Percentiles rank a stretch among this genome's conserved stretches.
Evolutionary conservation across 352 stramenopile species (phyloP).

Genomic region (Aphanomyces euteiches): DNA sequence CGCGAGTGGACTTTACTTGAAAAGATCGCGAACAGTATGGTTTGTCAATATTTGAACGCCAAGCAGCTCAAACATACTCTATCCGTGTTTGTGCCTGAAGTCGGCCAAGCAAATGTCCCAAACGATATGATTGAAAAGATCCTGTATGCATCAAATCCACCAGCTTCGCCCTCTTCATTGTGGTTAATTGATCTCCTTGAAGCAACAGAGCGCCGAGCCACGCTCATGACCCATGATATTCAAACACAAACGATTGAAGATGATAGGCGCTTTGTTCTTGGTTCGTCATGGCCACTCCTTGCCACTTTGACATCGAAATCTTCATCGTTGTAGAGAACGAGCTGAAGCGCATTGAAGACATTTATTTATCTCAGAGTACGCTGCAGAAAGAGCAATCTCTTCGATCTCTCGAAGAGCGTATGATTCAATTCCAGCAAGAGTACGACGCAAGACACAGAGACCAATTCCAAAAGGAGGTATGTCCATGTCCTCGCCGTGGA

Average conservation of each 20-base stretch:
- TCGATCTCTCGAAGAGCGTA: constrained; percentile 13
- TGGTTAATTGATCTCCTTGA: constrained; percentile 18
- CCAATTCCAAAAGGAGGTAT: constrained; percentile 21
- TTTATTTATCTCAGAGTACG: constrained; percentile 11
- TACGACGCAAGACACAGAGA: constrained; percentile 18
- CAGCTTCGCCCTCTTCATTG: neutral
- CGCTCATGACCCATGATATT: constrained; percentile 5
- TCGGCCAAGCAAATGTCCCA: constrained; percentile 7
- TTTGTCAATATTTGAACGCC: constrained; percentile 20
- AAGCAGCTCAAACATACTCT: constrained; percentile 31
- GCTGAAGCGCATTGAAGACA: constrained; percentile 28
- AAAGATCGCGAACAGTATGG: constrained; percentile 26
- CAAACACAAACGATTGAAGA: constrained; percentile 24
- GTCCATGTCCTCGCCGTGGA: neutral
- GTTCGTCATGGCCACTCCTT: constrained; percentile 3
- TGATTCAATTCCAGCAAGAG: constrained; percentile 19
- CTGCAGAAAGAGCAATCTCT: neutral
- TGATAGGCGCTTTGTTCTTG: constrained; percentile 20
- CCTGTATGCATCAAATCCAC: neutral
- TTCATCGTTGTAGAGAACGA: constrained; percentile 13
- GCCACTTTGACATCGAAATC: neutral
- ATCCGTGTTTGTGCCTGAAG: constrained; percentile 25
- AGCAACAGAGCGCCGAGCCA: neutral
- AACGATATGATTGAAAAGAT: constrained; percentile 12
- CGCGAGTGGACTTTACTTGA: constrained; percentile 25